Evolutionary conservation across 495 filamentous ascomycete genomes (phyloP).

Genomic region (Amphirosellinia nigrospora): DNA sequence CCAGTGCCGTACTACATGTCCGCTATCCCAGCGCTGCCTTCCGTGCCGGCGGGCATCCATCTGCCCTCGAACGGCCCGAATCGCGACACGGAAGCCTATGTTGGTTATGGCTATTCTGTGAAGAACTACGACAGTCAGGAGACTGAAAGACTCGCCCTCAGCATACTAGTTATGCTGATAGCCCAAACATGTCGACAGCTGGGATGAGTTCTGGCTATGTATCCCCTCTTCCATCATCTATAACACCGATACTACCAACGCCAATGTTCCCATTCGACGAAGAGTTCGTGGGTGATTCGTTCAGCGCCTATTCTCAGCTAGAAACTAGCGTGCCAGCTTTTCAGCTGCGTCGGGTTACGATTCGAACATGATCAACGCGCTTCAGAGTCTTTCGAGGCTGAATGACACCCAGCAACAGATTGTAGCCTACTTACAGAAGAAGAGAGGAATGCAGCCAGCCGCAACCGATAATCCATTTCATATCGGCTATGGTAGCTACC

Average conservation of each 20-base stretch:
- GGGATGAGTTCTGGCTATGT: conserved; percentile 21
- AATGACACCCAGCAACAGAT: conserved; percentile 36
- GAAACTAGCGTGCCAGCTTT: neutral
- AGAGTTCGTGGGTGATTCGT: conserved; percentile 25
- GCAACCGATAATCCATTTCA: conserved; percentile 26
- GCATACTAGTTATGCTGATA: conserved; percentile 1
- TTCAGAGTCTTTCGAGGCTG: conserved; percentile 34
- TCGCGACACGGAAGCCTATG: conserved; percentile 12
- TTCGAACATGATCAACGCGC: conserved; percentile 30
- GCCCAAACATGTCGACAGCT: neutral
- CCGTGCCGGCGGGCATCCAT: conserved; percentile 27
- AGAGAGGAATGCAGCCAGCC: conserved; percentile 25
- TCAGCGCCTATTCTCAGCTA: conserved; percentile 24
- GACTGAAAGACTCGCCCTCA: neutral
- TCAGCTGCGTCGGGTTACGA: conserved; percentile 22
- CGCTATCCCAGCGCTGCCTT: conserved; percentile 22
- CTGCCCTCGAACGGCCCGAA: conserved; percentile 28
- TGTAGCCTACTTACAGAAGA: conserved; percentile 36
- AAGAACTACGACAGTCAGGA: conserved; percentile 13
- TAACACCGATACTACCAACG: conserved; percentile 33
- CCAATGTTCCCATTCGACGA: conserved; percentile 35
- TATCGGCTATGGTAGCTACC: conserved; percentile 28
- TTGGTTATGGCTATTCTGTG: conserved; percentile 10
- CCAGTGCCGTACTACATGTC: conserved; percentile 29
- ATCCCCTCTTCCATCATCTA: conserved; percentile 25